Percentiles rank a stretch among this genome's conserved stretches.
Evolutionary conservation across 176 grass and related monocot species (phyloP).

Genomic region (Hordeum vulgare): MorexV3_pseudomolecules_assembly NC_058521.1:55046140-55046639

Average conservation of each 20-base stretch:
- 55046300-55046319: slow-evolving; percentile 21
- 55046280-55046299: slow-evolving; percentile 50
- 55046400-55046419: slow-evolving; percentile 24
- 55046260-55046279: slow-evolving; percentile 39
- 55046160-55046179: neutral
- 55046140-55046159: slow-evolving; percentile 11
- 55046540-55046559: slow-evolving; percentile 38
- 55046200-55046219: neutral
- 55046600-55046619: neutral
- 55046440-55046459: neutral
- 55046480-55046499: slow-evolving; percentile 12
- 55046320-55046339: slow-evolving; percentile 24
- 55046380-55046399: slow-evolving; percentile 38
- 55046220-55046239: neutral
- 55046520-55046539: slow-evolving; percentile 69
- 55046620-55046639: neutral
- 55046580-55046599: slow-evolving; percentile 48
- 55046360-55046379: slow-evolving; percentile 16
- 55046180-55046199: neutral
- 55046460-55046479: slow-evolving; percentile 28
- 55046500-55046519: neutral
- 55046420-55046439: neutral
- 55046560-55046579: slow-evolving; percentile 65
- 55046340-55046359: slow-evolving; percentile 4
- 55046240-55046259: neutral